A percentile compares a stretch with the other conserved stretches of the same genome.
These are phyloP conservation scores for Globisporangium parvum DNA, from an alignment of 352 stramenopile species.

Conservation along the genomic window DNA sequence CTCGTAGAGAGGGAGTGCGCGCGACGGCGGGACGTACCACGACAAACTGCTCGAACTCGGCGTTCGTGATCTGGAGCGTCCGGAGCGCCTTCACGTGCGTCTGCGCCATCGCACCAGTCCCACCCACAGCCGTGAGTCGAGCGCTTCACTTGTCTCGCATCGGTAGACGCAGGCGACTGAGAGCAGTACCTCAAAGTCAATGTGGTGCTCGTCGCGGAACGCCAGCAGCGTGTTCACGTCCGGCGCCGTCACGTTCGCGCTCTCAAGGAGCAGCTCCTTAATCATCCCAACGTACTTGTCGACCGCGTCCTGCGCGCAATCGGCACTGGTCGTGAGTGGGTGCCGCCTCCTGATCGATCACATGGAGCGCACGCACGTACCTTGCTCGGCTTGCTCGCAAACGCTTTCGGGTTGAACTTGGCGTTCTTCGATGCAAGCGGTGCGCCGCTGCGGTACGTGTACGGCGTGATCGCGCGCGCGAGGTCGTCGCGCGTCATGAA, in stretches of 20 bases:
- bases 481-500: slow-evolving; percentile 84
- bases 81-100: slow-evolving; percentile 75
- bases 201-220: slow-evolving; percentile 51
- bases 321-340: not conserved
- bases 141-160: too few species aligned
- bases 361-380: slow-evolving; percentile 3
- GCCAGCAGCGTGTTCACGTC: slow-evolving; percentile 51
- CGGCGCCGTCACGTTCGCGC: slow-evolving; percentile 26
- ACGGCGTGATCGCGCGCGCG: slow-evolving; percentile 77
- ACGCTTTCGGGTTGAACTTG: slow-evolving; percentile 75
- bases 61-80: slow-evolving; percentile 72
- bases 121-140: not conserved
- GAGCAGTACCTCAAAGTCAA: slow-evolving; percentile 55
- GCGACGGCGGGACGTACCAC: slow-evolving; percentile 23
- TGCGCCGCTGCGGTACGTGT: slow-evolving; percentile 69
- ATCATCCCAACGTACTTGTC: slow-evolving; percentile 49
- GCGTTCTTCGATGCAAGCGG: slow-evolving; percentile 73
- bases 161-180: not conserved
- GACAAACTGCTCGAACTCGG: slow-evolving; percentile 81
- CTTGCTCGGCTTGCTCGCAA: slow-evolving; percentile 34
- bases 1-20: not conserved
- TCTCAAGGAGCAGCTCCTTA: slow-evolving; percentile 52
- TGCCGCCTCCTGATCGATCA: not conserved
- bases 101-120: too few species aligned
- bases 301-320: slow-evolving; percentile 23